These are phyloP conservation scores for Solanum corneliomulleri DNA, from an alignment of 257 asterid genomes.

Conservation along the genomic window DNA sequence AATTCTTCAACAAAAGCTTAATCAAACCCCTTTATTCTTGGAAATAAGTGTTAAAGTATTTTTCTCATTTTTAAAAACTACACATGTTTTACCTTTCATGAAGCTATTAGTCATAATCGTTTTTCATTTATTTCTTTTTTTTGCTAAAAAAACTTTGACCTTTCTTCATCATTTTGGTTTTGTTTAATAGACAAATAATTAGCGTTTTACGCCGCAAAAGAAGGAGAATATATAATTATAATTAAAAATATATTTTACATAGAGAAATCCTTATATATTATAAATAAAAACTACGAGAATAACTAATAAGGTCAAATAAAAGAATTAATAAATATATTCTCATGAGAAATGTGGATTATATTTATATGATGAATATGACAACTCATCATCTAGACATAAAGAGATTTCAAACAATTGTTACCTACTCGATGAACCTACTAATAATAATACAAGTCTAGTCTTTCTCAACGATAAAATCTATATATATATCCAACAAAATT, in stretches of 20 bases:
- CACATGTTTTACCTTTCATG: neutral
- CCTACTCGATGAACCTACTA: neutral
- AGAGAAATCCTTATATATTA: neutral
- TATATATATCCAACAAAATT: neutral
- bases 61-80: neutral
- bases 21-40: neutral
- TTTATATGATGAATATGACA: neutral
- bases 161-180: neutral
- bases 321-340: neutral
- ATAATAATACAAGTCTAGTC: neutral
- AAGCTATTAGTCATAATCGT: neutral
- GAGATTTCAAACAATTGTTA: neutral
- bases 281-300: neutral
- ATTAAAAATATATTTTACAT: neutral
- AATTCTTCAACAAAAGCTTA: no score
- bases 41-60: neutral
- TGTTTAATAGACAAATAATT: neutral
- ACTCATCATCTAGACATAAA: neutral
- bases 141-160: neutral
- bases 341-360: neutral
- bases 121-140: no score
- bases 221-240: neutral
- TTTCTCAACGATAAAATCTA: neutral
- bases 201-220: neutral
- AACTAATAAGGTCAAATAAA: neutral